Evolutionary conservation across 495 filamentous ascomycete species (phyloP).

Genomic region (Beverwykella pulmonaria): DNA sequence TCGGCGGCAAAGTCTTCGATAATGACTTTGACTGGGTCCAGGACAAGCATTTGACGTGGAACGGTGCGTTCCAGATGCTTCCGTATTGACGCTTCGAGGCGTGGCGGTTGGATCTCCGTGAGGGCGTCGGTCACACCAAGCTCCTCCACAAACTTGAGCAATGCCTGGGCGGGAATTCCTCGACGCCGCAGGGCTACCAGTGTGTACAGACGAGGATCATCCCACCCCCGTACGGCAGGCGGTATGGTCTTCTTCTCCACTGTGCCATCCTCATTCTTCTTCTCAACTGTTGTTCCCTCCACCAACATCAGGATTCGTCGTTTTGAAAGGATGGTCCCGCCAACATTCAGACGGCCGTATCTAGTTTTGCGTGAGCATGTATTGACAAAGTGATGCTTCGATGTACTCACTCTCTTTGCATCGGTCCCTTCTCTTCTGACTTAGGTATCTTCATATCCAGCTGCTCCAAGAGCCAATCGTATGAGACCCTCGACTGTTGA

Average conservation of each 20-base stretch:
- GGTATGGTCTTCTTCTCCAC: constrained; percentile 37
- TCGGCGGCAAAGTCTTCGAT: constrained; percentile 74
- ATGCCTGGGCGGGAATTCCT: constrained; percentile 83
- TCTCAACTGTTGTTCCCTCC: constrained; percentile 48
- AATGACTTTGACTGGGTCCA: constrained; percentile 70
- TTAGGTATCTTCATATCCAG: constrained; percentile 64
- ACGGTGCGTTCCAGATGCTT: constrained; percentile 81
- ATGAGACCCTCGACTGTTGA: constrained; percentile 70
- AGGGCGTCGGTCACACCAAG: constrained; percentile 81
- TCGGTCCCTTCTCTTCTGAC: constrained; percentile 57
- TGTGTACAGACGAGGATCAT: constrained; percentile 87
- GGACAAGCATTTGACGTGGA: constrained; percentile 78
- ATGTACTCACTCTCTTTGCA: constrained; percentile 72
- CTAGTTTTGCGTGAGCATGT: constrained; percentile 34
- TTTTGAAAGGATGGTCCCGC: constrained; percentile 82
- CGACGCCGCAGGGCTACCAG: constrained; percentile 81
- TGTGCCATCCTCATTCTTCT: constrained; percentile 40
- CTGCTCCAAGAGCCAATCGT: constrained; percentile 82
- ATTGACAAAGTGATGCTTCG: background rate
- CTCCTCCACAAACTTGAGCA: constrained; percentile 84
- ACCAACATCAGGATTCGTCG: constrained; percentile 78
- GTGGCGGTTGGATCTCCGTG: constrained; percentile 69
- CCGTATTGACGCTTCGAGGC: constrained; percentile 79
- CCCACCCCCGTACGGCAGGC: constrained; percentile 72
- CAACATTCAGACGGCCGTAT: constrained; percentile 77